A percentile compares a stretch with the other conserved stretches of the same genome.
These are phyloP conservation scores for Diutina rugosa DNA, from an alignment of 1,139 yeast species.

Conservation along the genomic window DNA sequence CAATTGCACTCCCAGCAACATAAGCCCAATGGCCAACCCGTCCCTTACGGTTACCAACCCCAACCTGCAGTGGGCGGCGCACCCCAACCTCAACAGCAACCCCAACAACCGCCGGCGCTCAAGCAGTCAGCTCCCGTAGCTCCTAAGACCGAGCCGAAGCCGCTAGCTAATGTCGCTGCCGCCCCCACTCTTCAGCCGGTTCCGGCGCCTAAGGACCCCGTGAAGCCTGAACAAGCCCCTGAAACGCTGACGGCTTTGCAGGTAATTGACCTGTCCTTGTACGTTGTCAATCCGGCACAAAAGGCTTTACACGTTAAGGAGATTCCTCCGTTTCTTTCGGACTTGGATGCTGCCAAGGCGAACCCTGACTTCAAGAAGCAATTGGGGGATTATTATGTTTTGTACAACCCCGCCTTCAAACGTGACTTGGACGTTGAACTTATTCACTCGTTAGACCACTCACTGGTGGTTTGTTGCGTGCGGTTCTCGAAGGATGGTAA, in stretches of 20 bases:
- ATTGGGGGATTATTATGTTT: slow-evolving; percentile 76
- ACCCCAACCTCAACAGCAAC: slow-evolving; percentile 7
- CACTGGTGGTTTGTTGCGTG: slow-evolving; percentile 94
- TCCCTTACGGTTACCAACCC: slow-evolving; percentile 6
- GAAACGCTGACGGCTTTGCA: slow-evolving; percentile 24
- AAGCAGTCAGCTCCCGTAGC: slow-evolving; percentile 7
- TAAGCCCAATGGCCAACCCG: slow-evolving; percentile 5
- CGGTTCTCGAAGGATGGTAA: slow-evolving; percentile 88
- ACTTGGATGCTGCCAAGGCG: slow-evolving; percentile 68
- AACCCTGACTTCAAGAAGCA: slow-evolving; percentile 74
- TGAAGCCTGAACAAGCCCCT: slow-evolving; percentile 7
- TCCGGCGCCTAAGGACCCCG: slow-evolving; percentile 6
- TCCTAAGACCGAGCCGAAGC: slow-evolving; percentile 8
- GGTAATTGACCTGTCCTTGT: slow-evolving; percentile 28
- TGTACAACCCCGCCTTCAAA: slow-evolving; percentile 77
- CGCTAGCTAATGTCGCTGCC: slow-evolving; percentile 4
- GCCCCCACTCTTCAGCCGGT: slow-evolving; percentile 7
- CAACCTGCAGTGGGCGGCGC: slow-evolving; percentile 3
- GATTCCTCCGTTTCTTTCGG: slow-evolving; percentile 72
- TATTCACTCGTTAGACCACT: slow-evolving; percentile 82
- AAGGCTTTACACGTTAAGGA: slow-evolving; percentile 53
- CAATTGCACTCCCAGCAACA: slow-evolving; percentile 12
- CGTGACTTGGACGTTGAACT: slow-evolving; percentile 70
- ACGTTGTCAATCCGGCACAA: slow-evolving; percentile 29
- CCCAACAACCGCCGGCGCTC: slow-evolving; percentile 6